Conservation (phyloP, 257 asterid species). For the Solanum habrochaites region DNA sequence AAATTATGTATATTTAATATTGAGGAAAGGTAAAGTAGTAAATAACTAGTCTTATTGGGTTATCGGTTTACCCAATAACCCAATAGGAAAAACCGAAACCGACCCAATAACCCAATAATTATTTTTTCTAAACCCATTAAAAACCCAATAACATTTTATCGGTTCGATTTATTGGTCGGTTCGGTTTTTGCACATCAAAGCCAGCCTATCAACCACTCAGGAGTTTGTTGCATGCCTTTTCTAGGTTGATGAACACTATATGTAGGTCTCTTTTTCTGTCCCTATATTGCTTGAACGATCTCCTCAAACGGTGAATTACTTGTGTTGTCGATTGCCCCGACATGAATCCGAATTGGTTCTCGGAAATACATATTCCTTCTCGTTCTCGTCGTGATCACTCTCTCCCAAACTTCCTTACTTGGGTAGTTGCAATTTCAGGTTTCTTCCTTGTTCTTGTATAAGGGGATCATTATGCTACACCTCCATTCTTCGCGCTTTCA, state of each 20-base stretch:
- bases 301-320: neutral
- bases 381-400: neutral
- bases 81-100: no score
- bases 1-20: no score
- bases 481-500: neutral
- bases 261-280: neutral
- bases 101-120: no score
- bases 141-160: no score
- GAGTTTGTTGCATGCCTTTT: neutral
- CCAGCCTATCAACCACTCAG: neutral
- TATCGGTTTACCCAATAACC: no score
- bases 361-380: neutral
- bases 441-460: neutral
- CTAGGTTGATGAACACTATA: neutral
- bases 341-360: neutral
- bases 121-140: no score
- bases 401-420: neutral
- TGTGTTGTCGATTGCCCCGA: neutral
- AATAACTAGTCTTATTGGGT: no score
- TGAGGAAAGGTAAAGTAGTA: no score
- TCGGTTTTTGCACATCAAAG: no score
- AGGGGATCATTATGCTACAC: neutral
- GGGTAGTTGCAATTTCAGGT: neutral
- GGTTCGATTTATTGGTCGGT: no score
- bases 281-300: neutral